Base-by-base conservation (phyloP, 345 rosid genomes). In the Pugionium cornutum region DNA sequence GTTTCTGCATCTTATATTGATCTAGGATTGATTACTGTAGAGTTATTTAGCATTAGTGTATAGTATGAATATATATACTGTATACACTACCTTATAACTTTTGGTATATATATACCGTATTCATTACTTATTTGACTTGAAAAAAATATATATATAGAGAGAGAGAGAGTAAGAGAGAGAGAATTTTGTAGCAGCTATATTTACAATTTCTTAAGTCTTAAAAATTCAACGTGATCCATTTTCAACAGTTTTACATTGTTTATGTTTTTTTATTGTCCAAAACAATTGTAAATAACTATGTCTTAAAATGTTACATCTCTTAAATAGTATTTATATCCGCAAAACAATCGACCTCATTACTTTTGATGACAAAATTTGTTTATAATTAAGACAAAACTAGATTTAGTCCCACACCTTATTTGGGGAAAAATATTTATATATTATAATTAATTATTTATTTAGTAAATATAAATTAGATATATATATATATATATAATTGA, bases 1-100 rank as follows among this genome's bases (percentile, higher is more conserved):
- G 37, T 55, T 55, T 55, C 10, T 25, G 39, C 46, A 39, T 63
- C 6, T 50, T 2, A 50, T 41, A 49, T 37, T n/a, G 28, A 29
- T 63, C 31, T 18, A 18, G 11, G 2, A 11, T 51, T 51, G 29
- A 49, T 39, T 37, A 37, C 27, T 29, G 57, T 18, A 50, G 39
- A 46, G 33, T 46, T 18, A 31, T 30, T 8, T 36, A 29, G 5
- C 56, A 37, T 28, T 29, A 36, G 47, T 62, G 9, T 37, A 35
- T 28, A 48, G 18, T 18, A 18, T 18, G 18, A 18, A 18, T 18
- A 18, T 18, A 18, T 18, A 18, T 18, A 18, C 18, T 18, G 18
- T 18, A 18, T 56, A 39, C 9, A 27, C 34, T 36, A 29, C 27
- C 4, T 6, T 35, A 26, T 34, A 4, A 44, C 2, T 9, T 46